phyloP scores from a whole-genome alignment of 108 stramenopile species.

The Conticribra guillardii region DNA sequence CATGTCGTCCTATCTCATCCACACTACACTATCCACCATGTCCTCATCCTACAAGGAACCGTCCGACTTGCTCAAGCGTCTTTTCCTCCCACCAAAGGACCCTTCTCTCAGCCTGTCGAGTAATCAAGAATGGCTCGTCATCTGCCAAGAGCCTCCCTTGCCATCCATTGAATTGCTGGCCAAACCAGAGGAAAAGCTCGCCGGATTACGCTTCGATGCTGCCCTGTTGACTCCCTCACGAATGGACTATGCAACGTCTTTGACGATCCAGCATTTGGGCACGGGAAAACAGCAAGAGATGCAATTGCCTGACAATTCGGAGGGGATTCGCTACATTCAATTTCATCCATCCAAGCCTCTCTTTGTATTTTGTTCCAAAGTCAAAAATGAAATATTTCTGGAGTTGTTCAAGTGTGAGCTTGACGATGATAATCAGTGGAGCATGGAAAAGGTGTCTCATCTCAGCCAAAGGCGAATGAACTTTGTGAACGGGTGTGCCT shows the following conservation, averaged over 20 bases:
- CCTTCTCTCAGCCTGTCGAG: constrained; percentile 23
- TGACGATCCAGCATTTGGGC: constrained; percentile 22
- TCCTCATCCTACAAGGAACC: constrained; percentile 14
- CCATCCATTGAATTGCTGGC: constrained; percentile 40
- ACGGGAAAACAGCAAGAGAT: constrained; percentile 3
- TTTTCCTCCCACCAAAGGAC: constrained; percentile 24
- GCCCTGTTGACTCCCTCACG: constrained; percentile 18
- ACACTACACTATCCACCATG: no score
- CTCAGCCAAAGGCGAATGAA: constrained; percentile 23
- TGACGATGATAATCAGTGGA: neutral
- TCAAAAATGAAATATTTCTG: constrained; percentile 24
- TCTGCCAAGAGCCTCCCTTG: constrained; percentile 39
- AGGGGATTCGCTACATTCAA: constrained; percentile 37
- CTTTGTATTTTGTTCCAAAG: constrained; percentile 45
- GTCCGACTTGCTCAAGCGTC: constrained; percentile 31
- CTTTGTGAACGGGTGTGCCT: constrained; percentile 33
- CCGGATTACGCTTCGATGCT: constrained; percentile 47
- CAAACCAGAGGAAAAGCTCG: constrained; percentile 42
- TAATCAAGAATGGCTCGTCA: constrained; percentile 23
- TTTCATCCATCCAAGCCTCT: constrained; percentile 24
- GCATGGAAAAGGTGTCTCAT: neutral
- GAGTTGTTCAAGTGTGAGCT: constrained; percentile 43
- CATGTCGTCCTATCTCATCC: no score
- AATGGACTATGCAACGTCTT: constrained; percentile 20
- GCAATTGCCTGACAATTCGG: constrained; percentile 23